Evolutionary conservation across 805 yeast species (phyloP).

Genomic region (Candida multigemmis): DNA sequence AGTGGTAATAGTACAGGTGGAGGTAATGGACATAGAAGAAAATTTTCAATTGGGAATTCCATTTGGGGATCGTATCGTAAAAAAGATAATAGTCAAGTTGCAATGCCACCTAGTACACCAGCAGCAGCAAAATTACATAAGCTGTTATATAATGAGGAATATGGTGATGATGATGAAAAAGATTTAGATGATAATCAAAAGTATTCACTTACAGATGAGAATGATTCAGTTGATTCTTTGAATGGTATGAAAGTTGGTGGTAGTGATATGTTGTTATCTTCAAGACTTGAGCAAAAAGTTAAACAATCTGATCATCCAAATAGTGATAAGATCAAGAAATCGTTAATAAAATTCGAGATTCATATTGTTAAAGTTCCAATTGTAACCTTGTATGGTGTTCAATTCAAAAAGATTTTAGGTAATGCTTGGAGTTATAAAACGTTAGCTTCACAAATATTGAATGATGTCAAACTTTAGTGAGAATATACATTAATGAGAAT

Average conservation of each 20-base stretch:
- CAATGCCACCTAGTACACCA: constrained; percentile 49
- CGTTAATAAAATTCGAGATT: constrained; percentile 80
- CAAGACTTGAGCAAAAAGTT: constrained; percentile 45
- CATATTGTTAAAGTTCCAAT: constrained; percentile 88
- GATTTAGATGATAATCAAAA: constrained; percentile 15
- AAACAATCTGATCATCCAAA: constrained; percentile 4
- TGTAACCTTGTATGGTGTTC: constrained; percentile 86
- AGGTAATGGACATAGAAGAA: constrained; percentile 42
- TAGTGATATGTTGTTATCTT: constrained; percentile 52
- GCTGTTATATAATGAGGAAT: constrained; percentile 15
- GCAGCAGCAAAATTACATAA: constrained; percentile 33
- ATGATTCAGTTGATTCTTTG: constrained; percentile 54
- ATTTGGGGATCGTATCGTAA: constrained; percentile 41
- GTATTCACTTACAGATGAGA: constrained; percentile 34
- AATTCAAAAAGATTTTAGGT: constrained; percentile 87
- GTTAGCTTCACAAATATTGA: constrained; percentile 75
- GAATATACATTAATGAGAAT: background rate
- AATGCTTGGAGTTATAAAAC: constrained; percentile 94
- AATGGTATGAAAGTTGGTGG: constrained; percentile 41
- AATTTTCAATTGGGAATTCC: constrained; percentile 55
- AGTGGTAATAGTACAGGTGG: constrained; percentile 8
- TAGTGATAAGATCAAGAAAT: constrained; percentile 13
- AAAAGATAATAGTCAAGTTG: constrained; percentile 32
- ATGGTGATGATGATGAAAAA: constrained; percentile 21
- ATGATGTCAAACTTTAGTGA: constrained; percentile 50